Conservation (phyloP, 805 yeast genomes). For the Pichia nakasei region DNA sequence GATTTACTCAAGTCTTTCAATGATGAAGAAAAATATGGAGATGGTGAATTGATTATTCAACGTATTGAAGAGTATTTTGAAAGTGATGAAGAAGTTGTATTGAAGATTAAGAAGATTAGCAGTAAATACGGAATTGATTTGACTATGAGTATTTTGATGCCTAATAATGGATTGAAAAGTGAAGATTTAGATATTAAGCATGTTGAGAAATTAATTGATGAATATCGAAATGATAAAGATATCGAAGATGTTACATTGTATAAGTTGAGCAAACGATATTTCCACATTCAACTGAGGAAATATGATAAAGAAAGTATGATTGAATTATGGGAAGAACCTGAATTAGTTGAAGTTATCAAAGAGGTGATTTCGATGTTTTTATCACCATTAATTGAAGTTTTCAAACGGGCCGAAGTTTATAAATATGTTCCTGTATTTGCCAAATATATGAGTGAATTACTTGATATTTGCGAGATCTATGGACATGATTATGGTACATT, state of each 20-base stretch:
- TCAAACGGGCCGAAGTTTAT: slow-evolving; percentile 58
- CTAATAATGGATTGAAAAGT: slow-evolving; percentile 8
- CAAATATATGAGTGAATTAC: slow-evolving; percentile 58
- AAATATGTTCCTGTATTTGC: slow-evolving; percentile 57
- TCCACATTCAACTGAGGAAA: slow-evolving; percentile 55
- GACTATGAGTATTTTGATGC: slow-evolving; percentile 7
- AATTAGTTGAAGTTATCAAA: slow-evolving; percentile 64
- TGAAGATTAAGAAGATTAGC: slow-evolving; percentile 25
- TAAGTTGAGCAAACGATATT: slow-evolving; percentile 51
- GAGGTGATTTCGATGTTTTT: slow-evolving; percentile 65
- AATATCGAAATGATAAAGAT: slow-evolving; percentile 2
- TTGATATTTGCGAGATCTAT: slow-evolving; percentile 43
- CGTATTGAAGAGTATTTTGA: slow-evolving; percentile 25
- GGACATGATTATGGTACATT: slow-evolving; percentile 36
- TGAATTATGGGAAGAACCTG: slow-evolving; percentile 79
- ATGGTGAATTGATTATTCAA: slow-evolving; percentile 8
- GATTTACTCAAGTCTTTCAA: slow-evolving; percentile 1
- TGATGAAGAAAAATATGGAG: neutral
- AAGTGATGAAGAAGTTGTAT: slow-evolving; percentile 19
- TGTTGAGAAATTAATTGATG: slow-evolving; percentile 9
- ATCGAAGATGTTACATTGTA: slow-evolving; percentile 16
- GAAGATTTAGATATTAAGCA: slow-evolving; percentile 7
- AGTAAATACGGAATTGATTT: slow-evolving; percentile 12
- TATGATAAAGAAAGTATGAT: slow-evolving; percentile 70
- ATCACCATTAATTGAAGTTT: slow-evolving; percentile 62